phyloP scores from a whole-genome alignment of 2,329 filamentous ascomycete genomes.

The Aspergillus clavatus region DNA sequence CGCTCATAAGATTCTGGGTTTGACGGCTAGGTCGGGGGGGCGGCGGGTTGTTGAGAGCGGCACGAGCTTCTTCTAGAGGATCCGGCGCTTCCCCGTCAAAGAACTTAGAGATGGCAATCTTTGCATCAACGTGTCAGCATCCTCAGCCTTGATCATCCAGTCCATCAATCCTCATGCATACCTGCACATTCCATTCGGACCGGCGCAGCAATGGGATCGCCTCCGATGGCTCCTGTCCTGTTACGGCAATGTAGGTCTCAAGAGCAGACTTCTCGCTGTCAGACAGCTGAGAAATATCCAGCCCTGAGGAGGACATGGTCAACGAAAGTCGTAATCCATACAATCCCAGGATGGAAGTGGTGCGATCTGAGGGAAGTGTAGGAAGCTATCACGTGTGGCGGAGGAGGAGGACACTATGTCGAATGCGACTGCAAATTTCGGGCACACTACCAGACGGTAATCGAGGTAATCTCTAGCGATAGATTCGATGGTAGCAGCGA shows the following conservation, averaged over 20 bases:
- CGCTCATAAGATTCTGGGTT: slow-evolving; percentile 64
- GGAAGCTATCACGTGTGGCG: neutral
- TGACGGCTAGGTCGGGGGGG: slow-evolving; percentile 61
- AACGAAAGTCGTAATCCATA: slow-evolving; percentile 20
- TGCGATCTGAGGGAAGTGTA: neutral
- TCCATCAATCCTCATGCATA: slow-evolving; percentile 29
- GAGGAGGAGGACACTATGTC: too few species aligned
- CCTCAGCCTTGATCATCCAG: neutral
- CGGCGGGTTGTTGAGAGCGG: slow-evolving; percentile 54
- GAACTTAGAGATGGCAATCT: slow-evolving; percentile 96
- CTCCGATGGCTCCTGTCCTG: slow-evolving; percentile 70
- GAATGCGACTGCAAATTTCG: too few species aligned
- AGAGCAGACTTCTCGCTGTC: slow-evolving; percentile 75
- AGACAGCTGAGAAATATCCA: slow-evolving; percentile 62
- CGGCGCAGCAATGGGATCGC: slow-evolving; percentile 74
- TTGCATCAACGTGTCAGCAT: slow-evolving; percentile 17
- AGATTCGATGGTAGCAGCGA: too few species aligned
- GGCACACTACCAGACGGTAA: too few species aligned
- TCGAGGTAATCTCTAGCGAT: too few species aligned
- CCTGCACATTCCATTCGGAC: slow-evolving; percentile 95
- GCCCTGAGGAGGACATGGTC: slow-evolving; percentile 46
- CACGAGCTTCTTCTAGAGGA: slow-evolving; percentile 69
- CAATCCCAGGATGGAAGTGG: slow-evolving; percentile 1
- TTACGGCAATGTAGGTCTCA: slow-evolving; percentile 83
- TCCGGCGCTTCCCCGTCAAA: slow-evolving; percentile 92